A percentile compares a stretch with the other conserved stretches of the same genome.
Conservation (phyloP, 441 rosid genomes). For the Syzygium malaccense region DNA sequence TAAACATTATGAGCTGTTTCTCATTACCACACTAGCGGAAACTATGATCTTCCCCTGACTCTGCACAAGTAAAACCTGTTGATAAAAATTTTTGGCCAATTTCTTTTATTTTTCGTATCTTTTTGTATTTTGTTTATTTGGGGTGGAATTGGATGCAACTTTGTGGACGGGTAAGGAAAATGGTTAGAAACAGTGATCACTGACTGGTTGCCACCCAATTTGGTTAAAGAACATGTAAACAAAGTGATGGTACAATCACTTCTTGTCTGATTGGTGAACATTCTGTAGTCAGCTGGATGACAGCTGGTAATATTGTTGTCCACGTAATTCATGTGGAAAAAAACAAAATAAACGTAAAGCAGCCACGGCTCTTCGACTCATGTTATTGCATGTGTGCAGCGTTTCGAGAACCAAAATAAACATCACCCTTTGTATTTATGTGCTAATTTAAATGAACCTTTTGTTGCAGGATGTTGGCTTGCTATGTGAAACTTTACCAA, state of each 20-base stretch:
- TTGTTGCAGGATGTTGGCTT: constrained; percentile 52
- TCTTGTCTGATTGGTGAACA: background rate
- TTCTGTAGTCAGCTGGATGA: background rate
- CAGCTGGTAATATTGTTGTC: background rate
- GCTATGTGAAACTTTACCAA: constrained; percentile 63
- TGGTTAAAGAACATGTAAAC: background rate
- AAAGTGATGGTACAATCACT: background rate
- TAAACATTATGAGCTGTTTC: background rate
- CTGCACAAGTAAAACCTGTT: background rate
- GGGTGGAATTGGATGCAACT: background rate
- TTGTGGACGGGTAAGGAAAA: background rate
- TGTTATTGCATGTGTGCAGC: background rate
- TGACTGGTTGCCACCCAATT: background rate
- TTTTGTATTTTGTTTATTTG: background rate
- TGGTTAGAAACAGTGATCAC: background rate
- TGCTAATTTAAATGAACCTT: background rate
- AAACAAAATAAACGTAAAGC: background rate
- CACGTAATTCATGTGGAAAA: background rate
- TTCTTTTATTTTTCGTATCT: background rate
- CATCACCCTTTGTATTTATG: background rate
- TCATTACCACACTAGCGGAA: background rate
- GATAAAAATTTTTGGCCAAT: background rate
- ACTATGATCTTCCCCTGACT: background rate
- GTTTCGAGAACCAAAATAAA: background rate
- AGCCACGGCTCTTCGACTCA: background rate